A percentile compares a stretch with the other conserved stretches of the same genome.
Conservation (phyloP, 2,329 filamentous ascomycete genomes). For the Sclerotinia subarctica region DNA sequence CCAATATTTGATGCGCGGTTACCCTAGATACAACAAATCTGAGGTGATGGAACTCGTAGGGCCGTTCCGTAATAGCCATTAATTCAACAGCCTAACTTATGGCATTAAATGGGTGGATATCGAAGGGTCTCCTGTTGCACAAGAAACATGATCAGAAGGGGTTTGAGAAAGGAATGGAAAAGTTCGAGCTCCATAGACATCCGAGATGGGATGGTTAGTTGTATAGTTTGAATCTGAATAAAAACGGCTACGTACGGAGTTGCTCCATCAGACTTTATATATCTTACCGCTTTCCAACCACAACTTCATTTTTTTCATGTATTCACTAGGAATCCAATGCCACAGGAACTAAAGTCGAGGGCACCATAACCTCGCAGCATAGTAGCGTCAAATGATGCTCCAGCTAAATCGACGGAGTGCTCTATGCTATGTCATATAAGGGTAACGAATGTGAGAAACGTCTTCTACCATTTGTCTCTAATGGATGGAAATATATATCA, state of each 20-base stretch:
- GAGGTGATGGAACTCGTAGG: background rate
- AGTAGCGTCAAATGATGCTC: background rate
- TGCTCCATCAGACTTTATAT: background rate
- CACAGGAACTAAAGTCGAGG: background rate
- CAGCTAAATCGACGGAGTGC: background rate
- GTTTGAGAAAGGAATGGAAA: background rate
- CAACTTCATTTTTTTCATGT: background rate
- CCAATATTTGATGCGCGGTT: background rate
- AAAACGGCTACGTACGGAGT: background rate
- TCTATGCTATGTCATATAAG: background rate
- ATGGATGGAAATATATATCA: too few species aligned
- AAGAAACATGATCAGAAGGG: background rate
- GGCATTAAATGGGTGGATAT: background rate
- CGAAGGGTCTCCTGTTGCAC: background rate
- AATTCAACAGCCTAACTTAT: background rate
- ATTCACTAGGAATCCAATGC: background rate
- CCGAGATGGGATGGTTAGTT: background rate
- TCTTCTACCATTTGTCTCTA: background rate
- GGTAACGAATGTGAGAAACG: background rate
- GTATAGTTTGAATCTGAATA: background rate
- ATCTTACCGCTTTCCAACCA: background rate
- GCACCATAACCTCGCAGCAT: background rate
- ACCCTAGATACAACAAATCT: background rate
- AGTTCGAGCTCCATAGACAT: background rate
- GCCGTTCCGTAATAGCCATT: background rate